A percentile compares a stretch with the other conserved stretches of the same genome.
These are phyloP conservation scores for Inga laurina DNA, from an alignment of 306 rosid genomes.

Conservation along the genomic window DNA sequence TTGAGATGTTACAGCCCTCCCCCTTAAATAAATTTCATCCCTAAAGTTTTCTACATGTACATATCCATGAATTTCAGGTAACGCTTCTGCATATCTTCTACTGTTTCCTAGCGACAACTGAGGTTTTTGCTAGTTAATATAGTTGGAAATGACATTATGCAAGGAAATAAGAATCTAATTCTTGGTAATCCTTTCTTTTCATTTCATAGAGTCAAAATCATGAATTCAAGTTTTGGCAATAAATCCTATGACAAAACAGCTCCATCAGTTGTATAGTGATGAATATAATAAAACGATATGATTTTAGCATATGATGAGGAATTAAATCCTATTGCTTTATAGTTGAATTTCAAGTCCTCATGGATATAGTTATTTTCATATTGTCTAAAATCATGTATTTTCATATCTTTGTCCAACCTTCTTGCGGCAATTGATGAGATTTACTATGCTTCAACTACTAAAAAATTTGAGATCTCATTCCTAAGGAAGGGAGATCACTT, in stretches of 20 bases:
- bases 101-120: constrained; percentile 35
- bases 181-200: constrained; percentile 62
- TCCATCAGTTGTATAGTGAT: neutral
- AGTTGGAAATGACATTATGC: constrained; percentile 91
- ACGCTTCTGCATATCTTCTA: too few relatives aligned
- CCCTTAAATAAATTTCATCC: too few relatives aligned
- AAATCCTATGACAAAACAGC: too few relatives aligned
- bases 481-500: constrained; percentile 86
- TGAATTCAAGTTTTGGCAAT: too few relatives aligned
- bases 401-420: constrained; percentile 62
- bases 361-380: neutral
- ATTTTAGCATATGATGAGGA: neutral
- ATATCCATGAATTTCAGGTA: too few relatives aligned
- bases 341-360: neutral
- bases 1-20: too few relatives aligned
- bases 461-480: constrained; percentile 86
- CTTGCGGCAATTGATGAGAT: constrained; percentile 94
- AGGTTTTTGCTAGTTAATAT: constrained; percentile 87
- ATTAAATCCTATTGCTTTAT: neutral
- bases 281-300: neutral
- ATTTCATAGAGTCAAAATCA: neutral
- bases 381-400: constrained; percentile 30
- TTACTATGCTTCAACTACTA: constrained; percentile 85
- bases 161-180: constrained; percentile 98
- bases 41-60: too few relatives aligned